Evolutionary conservation across 2,329 filamentous ascomycete genomes (phyloP).

Genomic region (Blastomyces emzantsi): DNA sequence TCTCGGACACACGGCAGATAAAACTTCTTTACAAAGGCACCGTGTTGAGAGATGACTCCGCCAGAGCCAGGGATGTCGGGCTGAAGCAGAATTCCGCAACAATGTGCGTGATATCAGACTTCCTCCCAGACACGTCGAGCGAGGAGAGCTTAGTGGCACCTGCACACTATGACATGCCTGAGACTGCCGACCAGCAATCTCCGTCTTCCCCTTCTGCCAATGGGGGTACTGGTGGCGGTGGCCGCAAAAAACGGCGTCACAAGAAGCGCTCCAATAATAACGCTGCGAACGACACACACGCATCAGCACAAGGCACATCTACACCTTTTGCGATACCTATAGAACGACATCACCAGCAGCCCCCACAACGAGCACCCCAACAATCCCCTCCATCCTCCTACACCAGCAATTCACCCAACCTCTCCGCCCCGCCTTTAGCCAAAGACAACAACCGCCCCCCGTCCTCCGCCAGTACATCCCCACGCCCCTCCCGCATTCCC

Average conservation of each 20-base stretch:
- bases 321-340: slow-evolving; percentile 13
- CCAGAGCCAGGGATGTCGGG: slow-evolving; percentile 35
- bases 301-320: slow-evolving; percentile 17
- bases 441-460: slow-evolving; percentile 13
- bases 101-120: slow-evolving; percentile 38
- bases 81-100: slow-evolving; percentile 43
- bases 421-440: slow-evolving; percentile 15
- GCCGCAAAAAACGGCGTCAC: slow-evolving; percentile 12
- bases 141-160: slow-evolving; percentile 14
- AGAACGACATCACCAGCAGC: neutral
- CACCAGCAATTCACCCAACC: slow-evolving; percentile 17
- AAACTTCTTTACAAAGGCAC: slow-evolving; percentile 42
- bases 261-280: slow-evolving; percentile 15
- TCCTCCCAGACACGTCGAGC: slow-evolving; percentile 18
- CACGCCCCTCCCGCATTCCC: slow-evolving; percentile 25
- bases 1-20: slow-evolving; percentile 30
- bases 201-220: neutral
- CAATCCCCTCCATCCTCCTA: slow-evolving; percentile 11
- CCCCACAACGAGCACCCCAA: slow-evolving; percentile 15
- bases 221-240: neutral
- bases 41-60: slow-evolving; percentile 34
- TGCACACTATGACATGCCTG: neutral
- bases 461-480: slow-evolving; percentile 14
- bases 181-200: neutral
- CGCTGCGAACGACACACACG: slow-evolving; percentile 17